Base-by-base conservation (phyloP, 495 filamentous ascomycete species). In the Xylaria telfairii region DNA sequence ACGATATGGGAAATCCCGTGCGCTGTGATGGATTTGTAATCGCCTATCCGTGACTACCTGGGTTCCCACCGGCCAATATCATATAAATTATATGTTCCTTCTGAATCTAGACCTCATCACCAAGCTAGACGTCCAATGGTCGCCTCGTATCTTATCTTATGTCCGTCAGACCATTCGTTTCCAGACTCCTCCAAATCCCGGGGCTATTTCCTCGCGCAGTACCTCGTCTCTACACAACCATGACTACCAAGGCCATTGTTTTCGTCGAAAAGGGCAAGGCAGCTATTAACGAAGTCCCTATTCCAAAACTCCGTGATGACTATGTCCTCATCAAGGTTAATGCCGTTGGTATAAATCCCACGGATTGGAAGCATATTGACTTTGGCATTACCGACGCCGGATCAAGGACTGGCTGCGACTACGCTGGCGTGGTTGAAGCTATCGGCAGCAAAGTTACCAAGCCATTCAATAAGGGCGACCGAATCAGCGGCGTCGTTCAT, bases 291-390 rank as follows among this genome's bases (percentile, higher is more conserved):
- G 51, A 54, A 54, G 51, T 54, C 4, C 67, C 80, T 13, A 72
- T 79, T 32, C 85, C 85, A 0, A 57, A 69, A 19, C 73, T 86
- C 9, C 78, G 76, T 3, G 81, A 82, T 46, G 83, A 84, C 59
- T 84, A 83, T 44, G 71, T 89, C 32, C 81, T 87, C 12, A 80
- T 89, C 65, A 87, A 86, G 70, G 83, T 77, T 42, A 80, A 81
- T 34, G 77, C 80, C 17, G 83, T 89, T 12, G 87, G 82, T 9
- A 65, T 89, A 63, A 90, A 90, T 69, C 87, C 87, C 3, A 83
- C 83, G 0, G 88, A 88, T 78, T 89, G 84, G 83, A 90, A 90
- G 75, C 78, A 82, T 70, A 70, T 89, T 21, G 80, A 80, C 0
- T 73, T 46, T 26, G 59, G 56, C 3, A 47, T 56, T 3, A 21